These are phyloP conservation scores for Cyclocybe cylindracea DNA, from an alignment of 768 basidiomycete genomes.

Conservation along the genomic window DNA sequence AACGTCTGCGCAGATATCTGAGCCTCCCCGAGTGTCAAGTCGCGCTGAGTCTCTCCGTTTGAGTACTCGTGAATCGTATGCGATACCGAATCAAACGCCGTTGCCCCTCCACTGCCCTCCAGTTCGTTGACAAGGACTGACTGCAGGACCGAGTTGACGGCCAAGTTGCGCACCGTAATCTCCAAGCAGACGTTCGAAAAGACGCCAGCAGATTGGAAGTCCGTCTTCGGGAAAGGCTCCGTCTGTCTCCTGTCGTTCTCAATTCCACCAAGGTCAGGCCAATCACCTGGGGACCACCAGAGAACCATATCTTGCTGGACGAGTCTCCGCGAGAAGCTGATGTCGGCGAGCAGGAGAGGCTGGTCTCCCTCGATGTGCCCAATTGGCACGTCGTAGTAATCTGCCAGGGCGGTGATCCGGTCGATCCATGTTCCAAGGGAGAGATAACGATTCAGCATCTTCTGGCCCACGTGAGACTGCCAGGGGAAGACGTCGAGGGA, in stretches of 20 bases:
- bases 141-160: slow-evolving; percentile 91
- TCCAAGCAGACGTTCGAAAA: slow-evolving; percentile 95
- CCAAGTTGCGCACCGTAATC: slow-evolving; percentile 86
- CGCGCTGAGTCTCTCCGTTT: slow-evolving; percentile 65
- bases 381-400: slow-evolving; percentile 91
- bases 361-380: slow-evolving; percentile 93
- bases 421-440: slow-evolving; percentile 79
- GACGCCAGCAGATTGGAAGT: slow-evolving; percentile 81
- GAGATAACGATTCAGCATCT: slow-evolving; percentile 85
- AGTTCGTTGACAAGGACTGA: slow-evolving; percentile 95
- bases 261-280: slow-evolving; percentile 90
- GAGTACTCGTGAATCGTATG: slow-evolving; percentile 90
- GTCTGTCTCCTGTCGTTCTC: slow-evolving; percentile 81
- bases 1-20: slow-evolving; percentile 88
- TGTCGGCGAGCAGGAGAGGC: slow-evolving; percentile 83
- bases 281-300: slow-evolving; percentile 94
- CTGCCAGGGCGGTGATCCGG: slow-evolving; percentile 73
- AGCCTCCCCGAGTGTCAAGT: slow-evolving; percentile 86
- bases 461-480: slow-evolving; percentile 80
- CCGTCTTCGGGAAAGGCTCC: slow-evolving; percentile 81
- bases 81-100: slow-evolving; percentile 91
- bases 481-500: slow-evolving; percentile 84
- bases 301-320: slow-evolving; percentile 87
- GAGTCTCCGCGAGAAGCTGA: slow-evolving; percentile 87
- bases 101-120: slow-evolving; percentile 92